Conservation (phyloP, 257 asterid species). For the Ajuga chamaepitys region DNA sequence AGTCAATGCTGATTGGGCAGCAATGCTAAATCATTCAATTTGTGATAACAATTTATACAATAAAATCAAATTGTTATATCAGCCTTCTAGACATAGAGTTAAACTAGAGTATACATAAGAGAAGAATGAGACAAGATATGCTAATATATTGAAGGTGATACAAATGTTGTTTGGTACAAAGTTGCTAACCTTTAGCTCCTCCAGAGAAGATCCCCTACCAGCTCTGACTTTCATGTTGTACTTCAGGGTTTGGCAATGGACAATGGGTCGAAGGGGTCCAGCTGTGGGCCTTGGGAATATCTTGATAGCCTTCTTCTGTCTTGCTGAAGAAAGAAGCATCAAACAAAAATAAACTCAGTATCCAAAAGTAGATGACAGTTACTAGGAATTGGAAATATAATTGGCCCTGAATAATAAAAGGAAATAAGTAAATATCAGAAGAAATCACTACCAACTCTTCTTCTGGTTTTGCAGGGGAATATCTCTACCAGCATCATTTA, state of each 20-base stretch:
- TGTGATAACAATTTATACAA: too few species aligned
- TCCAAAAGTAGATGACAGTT: background rate
- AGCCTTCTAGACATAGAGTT: too few species aligned
- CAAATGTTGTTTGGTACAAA: background rate
- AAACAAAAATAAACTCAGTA: background rate
- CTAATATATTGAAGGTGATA: too few species aligned
- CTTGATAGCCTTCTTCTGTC: slow-evolving; percentile 68
- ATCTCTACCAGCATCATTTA: too few species aligned
- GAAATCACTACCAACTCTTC: slow-evolving; percentile 43
- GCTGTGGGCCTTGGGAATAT: slow-evolving; percentile 71
- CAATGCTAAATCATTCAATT: too few species aligned
- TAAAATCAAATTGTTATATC: too few species aligned
- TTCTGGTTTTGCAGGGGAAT: slow-evolving; percentile 74
- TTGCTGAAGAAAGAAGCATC: slow-evolving; percentile 29
- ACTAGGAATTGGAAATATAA: too few species aligned
- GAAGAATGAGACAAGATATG: too few species aligned
- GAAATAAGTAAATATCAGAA: background rate
- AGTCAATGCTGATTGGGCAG: too few species aligned
- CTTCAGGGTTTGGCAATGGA: slow-evolving; percentile 64
- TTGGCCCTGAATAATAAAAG: background rate
- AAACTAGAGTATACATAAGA: too few species aligned
- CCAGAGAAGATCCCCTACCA: slow-evolving; percentile 63
- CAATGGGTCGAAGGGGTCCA: slow-evolving; percentile 71
- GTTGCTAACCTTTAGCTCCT: slow-evolving; percentile 58
- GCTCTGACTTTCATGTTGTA: slow-evolving; percentile 77